Evolutionary conservation across 2,329 filamentous ascomycete species (phyloP), one percentile per base, ranked within the genome.

Genomic region (Lasiodiplodia sp.): DNA sequence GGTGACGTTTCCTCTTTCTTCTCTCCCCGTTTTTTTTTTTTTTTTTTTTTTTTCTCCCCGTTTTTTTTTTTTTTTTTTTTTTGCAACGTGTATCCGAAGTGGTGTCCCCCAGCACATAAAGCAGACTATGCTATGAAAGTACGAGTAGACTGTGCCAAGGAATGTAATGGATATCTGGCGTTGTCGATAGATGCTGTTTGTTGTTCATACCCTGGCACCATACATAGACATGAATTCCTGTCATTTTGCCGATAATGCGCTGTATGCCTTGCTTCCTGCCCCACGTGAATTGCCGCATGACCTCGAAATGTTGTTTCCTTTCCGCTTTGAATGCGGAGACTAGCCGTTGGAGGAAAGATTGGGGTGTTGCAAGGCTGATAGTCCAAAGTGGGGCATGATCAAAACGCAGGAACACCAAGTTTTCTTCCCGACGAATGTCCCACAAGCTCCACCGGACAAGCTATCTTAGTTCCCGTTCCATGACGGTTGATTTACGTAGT

Each of bases 391-490:
- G 58, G 40, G 56, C 56, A 47, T 11, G 10, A 47, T 47, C 38
- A 28, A 34, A 34, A 62, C 40, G 40, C 58, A 62, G 58, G 58
- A 51, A 62, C 58, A 62, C 40, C 40, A 62, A 62, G 40, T 62
- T 62, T 51, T 21, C 10, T 16, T 44, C 25, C 40, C 0, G 23
- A 23, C 23, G 8, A 49, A 62, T 49, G 38, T 49, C 38, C 37
- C 58, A 34, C 16, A 18, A 25, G n/a, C 44, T 49, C 58, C 58
- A 62, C 58, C 58, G 49, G 38, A 62, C 40, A 62, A 62, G 58
- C 58, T 34, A 31, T 25, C 58, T 37, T 62, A 40, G 25, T 28
- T 34, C 21, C 58, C 58, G 25, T 49, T n/a, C 28, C 18, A 47
- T 47, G 58, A 62, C 40, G 25, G 12, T 8, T 28, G 28, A 49